These are phyloP conservation scores for Hypoxylon crocopeplum DNA, from an alignment of 495 filamentous ascomycete genomes.

Conservation along the genomic window DNA sequence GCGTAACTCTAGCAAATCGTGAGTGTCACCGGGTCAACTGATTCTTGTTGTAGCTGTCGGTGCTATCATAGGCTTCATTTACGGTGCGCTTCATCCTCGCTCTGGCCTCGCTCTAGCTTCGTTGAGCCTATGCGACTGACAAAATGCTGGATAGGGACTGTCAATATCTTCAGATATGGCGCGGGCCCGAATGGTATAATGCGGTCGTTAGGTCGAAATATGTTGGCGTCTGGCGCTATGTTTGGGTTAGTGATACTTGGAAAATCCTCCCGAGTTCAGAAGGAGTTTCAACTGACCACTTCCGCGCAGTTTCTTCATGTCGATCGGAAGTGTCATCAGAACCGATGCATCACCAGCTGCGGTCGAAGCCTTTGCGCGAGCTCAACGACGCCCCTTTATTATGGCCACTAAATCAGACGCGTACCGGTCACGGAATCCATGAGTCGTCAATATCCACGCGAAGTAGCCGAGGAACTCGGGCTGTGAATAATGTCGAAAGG, in stretches of 20 bases:
- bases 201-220: slow-evolving; percentile 93
- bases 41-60: slow-evolving; percentile 78
- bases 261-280: neutral
- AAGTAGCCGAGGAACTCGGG: no score
- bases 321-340: slow-evolving; percentile 93
- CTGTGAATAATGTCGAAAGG: no score
- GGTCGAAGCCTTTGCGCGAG: slow-evolving; percentile 66
- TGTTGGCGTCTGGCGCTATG: slow-evolving; percentile 94
- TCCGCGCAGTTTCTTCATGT: slow-evolving; percentile 90
- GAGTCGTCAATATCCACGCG: no score
- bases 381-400: slow-evolving; percentile 67
- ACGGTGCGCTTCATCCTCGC: slow-evolving; percentile 62
- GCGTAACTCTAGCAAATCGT: slow-evolving; percentile 47
- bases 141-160: slow-evolving; percentile 65
- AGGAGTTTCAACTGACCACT: slow-evolving; percentile 13
- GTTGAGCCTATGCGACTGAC: slow-evolving; percentile 29
- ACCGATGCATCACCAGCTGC: slow-evolving; percentile 73
- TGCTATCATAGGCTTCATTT: slow-evolving; percentile 95
- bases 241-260: slow-evolving; percentile 76
- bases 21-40: neutral
- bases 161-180: slow-evolving; percentile 93
- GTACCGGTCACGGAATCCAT: slow-evolving; percentile 47
- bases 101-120: neutral
- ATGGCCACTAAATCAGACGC: slow-evolving; percentile 57
- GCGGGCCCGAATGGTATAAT: slow-evolving; percentile 92